phyloP scores from a whole-genome alignment of 371 early-diverging fungal genomes.

The Fennellomyces sp. region DNA sequence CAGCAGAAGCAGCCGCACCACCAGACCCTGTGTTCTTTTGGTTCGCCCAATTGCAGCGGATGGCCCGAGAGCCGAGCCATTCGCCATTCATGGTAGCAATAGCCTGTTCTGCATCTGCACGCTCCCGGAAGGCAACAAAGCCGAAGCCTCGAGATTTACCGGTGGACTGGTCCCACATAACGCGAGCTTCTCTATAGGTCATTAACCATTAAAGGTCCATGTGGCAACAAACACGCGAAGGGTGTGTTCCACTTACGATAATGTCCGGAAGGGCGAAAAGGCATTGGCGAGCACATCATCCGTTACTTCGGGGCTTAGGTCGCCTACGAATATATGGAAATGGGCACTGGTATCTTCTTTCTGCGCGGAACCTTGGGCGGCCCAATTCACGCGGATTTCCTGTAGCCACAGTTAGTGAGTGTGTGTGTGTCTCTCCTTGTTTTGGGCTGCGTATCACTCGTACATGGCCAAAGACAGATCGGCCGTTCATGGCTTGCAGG shows the following conservation, averaged over 20 bases:
- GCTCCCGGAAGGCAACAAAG: constrained; percentile 82
- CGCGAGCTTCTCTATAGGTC: constrained; percentile 47
- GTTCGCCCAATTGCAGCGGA: constrained; percentile 76
- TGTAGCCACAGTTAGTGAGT: constrained; percentile 5
- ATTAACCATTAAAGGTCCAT: constrained; percentile 41
- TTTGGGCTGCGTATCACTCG: background rate
- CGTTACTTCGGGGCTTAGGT: constrained; percentile 84
- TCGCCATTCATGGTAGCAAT: constrained; percentile 89
- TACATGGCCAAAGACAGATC: constrained; percentile 65
- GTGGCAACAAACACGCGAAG: background rate
- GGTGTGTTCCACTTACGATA: constrained; percentile 54
- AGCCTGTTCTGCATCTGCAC: constrained; percentile 80
- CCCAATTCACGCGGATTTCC: constrained; percentile 59
- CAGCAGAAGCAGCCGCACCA: background rate
- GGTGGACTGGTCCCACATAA: constrained; percentile 77
- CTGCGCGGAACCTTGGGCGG: constrained; percentile 36
- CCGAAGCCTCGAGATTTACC: constrained; percentile 85
- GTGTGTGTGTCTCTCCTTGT: background rate
- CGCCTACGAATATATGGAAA: constrained; percentile 84
- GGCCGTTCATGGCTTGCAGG: constrained; percentile 77
- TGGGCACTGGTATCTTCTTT: constrained; percentile 72
- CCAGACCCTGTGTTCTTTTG: constrained; percentile 40
- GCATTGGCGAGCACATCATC: constrained; percentile 72
- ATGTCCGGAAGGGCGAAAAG: constrained; percentile 63
- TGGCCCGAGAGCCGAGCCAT: constrained; percentile 63